phyloP scores from a whole-genome alignment of 1,139 yeast species.

The Blastobotrys indianensis region DNA sequence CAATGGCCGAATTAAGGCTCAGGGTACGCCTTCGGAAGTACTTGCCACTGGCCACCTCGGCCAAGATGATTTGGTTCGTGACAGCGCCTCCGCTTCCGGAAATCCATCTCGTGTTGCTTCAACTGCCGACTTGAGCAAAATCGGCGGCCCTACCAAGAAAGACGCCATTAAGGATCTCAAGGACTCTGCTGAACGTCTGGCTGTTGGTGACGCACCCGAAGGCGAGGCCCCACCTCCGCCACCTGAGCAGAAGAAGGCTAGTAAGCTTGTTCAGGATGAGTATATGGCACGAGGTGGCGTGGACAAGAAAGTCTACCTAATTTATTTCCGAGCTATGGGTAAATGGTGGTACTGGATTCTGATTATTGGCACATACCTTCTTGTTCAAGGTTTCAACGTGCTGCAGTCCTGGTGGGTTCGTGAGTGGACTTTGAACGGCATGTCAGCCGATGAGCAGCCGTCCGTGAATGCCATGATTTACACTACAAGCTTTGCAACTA shows the following conservation, averaged over 20 bases:
- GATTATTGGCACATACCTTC: conserved; percentile 42
- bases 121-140: conserved; percentile 18
- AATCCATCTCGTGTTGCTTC: conserved; percentile 47
- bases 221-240: conserved; percentile 17
- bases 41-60: conserved; percentile 63
- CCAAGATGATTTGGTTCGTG: conserved; percentile 73
- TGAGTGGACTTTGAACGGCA: conserved; percentile 51
- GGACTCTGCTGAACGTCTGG: conserved; percentile 20
- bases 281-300: conserved; percentile 80
- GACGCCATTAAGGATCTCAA: conserved; percentile 39
- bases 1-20: conserved; percentile 71
- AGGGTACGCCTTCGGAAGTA: conserved; percentile 77
- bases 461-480: neutral
- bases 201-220: conserved; percentile 26
- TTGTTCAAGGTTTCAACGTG: conserved; percentile 56
- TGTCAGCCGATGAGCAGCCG: conserved; percentile 1
- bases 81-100: conserved; percentile 54
- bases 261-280: conserved; percentile 64
- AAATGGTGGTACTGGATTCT: conserved; percentile 43
- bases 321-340: conserved; percentile 67
- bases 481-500: neutral
- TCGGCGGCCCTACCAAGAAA: conserved; percentile 29
- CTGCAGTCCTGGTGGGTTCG: conserved; percentile 81
- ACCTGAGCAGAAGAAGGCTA: conserved; percentile 8
- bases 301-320: conserved; percentile 57